Conservation (phyloP, 371 early-diverging fungal species). For the Pancytospora epiphaga region DNA sequence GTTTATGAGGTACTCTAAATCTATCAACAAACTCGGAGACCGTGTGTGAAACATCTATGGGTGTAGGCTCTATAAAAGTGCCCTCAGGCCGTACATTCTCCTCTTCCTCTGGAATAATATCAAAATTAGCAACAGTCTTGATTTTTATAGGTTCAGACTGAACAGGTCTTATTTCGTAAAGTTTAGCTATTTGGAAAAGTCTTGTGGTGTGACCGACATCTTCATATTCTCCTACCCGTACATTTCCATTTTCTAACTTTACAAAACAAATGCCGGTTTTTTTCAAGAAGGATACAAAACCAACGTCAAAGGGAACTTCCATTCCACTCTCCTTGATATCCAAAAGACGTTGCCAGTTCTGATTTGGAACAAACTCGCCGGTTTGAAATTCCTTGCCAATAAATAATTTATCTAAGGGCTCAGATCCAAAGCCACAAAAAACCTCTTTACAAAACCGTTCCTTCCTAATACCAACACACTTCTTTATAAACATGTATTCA, state of each 20-base stretch:
- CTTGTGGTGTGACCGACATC: conserved; percentile 11
- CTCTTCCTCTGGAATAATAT: neutral
- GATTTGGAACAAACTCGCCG: neutral
- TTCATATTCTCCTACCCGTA: conserved; percentile 13
- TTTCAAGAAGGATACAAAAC: conserved; percentile 24
- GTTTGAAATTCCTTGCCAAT: neutral
- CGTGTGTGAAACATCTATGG: neutral
- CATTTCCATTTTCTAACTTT: neutral
- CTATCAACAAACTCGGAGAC: conserved; percentile 15
- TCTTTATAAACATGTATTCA: conserved; percentile 4
- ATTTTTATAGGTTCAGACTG: neutral
- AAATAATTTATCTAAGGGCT: neutral
- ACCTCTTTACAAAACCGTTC: conserved; percentile 9
- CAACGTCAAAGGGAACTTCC: neutral
- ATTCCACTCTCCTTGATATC: neutral
- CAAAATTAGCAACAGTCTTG: neutral
- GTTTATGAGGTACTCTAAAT: conserved; percentile 15
- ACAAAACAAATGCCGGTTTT: conserved; percentile 29
- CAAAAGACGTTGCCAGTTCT: conserved; percentile 9
- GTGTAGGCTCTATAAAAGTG: neutral
- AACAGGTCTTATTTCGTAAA: conserved; percentile 11
- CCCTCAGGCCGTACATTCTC: conserved; percentile 1
- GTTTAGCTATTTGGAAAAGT: conserved; percentile 30
- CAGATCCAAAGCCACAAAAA: conserved; percentile 13
- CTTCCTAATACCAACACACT: conserved; percentile 12